A percentile compares a stretch with the other conserved stretches of the same genome.
Evolutionary conservation across 257 asterid genomes (phyloP).

Genomic region (Mentha longifolia): DNA sequence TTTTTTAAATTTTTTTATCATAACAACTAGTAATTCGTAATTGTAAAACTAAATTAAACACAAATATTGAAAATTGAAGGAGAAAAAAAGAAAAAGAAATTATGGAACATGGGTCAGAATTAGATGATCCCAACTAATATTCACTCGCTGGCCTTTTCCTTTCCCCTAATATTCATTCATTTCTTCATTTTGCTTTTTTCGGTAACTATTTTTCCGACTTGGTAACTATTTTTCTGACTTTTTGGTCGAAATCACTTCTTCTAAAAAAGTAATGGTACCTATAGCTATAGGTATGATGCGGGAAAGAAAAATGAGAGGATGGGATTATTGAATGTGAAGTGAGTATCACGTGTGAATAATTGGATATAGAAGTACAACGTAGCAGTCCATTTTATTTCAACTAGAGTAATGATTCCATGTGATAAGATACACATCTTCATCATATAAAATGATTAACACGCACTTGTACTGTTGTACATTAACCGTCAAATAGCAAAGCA

Average conservation of each 20-base stretch:
- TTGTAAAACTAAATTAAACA: too few species aligned
- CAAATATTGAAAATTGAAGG: too few species aligned
- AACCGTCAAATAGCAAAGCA: neutral
- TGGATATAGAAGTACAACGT: neutral
- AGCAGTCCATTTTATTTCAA: neutral
- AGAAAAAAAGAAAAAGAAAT: too few species aligned
- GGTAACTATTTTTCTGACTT: neutral
- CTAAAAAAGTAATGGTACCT: neutral
- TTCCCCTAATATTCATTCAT: neutral
- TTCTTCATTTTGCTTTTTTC: neutral
- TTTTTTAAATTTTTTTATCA: too few species aligned
- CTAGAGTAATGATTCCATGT: neutral
- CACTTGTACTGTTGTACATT: too few species aligned
- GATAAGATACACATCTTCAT: neutral
- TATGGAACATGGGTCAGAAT: too few species aligned
- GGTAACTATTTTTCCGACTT: neutral
- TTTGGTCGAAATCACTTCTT: neutral
- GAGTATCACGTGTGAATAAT: conserved; percentile 12
- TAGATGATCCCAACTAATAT: too few species aligned
- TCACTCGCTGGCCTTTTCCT: neutral
- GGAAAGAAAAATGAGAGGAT: neutral
- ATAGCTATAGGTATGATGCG: neutral
- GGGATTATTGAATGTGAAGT: neutral
- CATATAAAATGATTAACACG: conserved; percentile 5
- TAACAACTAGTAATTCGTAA: too few species aligned